phyloP scores from a whole-genome alignment of 75 land plant species.

The Selaginella tamariscina region DNA sequence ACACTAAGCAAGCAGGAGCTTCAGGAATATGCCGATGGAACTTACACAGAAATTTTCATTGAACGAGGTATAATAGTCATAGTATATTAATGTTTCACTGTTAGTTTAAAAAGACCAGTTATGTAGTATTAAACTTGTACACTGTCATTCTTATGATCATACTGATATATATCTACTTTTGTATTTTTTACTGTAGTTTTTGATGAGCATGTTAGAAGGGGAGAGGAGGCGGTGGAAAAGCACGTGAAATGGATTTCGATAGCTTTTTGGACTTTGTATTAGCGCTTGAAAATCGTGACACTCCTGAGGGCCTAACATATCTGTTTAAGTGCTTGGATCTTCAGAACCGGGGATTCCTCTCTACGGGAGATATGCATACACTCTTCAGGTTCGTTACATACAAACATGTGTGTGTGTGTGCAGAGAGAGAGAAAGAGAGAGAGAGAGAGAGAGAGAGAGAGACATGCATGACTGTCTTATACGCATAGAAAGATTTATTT shows the following conservation, averaged over 20 bases:
- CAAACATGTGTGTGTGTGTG: too few relatives aligned
- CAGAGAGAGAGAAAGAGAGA: too few relatives aligned
- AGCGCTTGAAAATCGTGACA: constrained; percentile 93
- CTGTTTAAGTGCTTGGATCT: constrained; percentile 91
- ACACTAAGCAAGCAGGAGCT: constrained; percentile 98
- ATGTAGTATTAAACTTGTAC: too few relatives aligned
- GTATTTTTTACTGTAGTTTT: constrained; percentile 57
- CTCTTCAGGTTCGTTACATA: constrained; percentile 88
- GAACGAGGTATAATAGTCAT: constrained; percentile 98
- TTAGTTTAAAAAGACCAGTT: too few relatives aligned
- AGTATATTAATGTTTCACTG: constrained; percentile 1
- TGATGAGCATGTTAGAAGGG: constrained; percentile 87
- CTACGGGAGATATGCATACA: constrained; percentile 89
- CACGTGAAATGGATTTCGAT: constrained; percentile 98
- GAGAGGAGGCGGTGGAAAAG: constrained; percentile 70
- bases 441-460: too few relatives aligned
- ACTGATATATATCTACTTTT: too few relatives aligned
- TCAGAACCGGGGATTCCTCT: constrained; percentile 71
- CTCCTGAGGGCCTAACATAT: constrained; percentile 93
- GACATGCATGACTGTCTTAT: too few relatives aligned
- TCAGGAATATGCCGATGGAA: constrained; percentile 94
- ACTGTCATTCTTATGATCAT: background rate
- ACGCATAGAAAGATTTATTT: too few relatives aligned
- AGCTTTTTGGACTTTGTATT: constrained; percentile 96
- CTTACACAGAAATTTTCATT: constrained; percentile 86